Conservation (phyloP, 192 early-diverging fungal genomes). For the Umbelopsis isabellina region DNA sequence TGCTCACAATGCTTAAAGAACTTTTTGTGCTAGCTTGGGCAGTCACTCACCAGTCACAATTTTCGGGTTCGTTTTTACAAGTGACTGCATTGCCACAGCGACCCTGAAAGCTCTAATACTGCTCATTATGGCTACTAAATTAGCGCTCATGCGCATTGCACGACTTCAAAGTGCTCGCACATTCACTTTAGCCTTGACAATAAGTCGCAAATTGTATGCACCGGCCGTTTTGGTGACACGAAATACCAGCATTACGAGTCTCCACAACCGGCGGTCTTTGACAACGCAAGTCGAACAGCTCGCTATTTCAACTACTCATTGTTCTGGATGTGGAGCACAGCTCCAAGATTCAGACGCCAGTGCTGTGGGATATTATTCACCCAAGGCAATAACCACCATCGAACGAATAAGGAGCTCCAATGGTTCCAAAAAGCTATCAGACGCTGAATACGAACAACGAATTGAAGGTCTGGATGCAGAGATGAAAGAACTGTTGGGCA, state of each 20-base stretch:
- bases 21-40: not conserved
- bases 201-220: too few relatives aligned
- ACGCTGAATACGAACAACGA: conserved; percentile 42
- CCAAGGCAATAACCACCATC: conserved; percentile 31
- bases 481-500: conserved; percentile 32
- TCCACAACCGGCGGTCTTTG: not conserved
- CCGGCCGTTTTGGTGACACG: not conserved
- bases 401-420: not conserved
- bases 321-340: conserved; percentile 71
- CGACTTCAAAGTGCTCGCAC: not conserved
- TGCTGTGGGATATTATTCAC: conserved; percentile 57
- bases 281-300: not conserved
- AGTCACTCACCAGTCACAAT: conserved; percentile 11
- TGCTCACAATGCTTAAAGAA: not conserved
- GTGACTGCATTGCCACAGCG: not conserved
- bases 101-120: not conserved
- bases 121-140: not conserved
- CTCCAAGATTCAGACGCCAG: conserved; percentile 52
- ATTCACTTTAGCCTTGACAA: too few relatives aligned
- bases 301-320: conserved; percentile 32
- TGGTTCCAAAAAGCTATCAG: conserved; percentile 39
- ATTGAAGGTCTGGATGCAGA: conserved; percentile 46
- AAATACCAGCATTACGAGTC: not conserved
- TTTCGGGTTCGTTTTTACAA: not conserved
- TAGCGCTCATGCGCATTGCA: not conserved